These are phyloP conservation scores for Strobilomyces confusus DNA, from an alignment of 768 basidiomycete species.

Conservation along the genomic window DNA sequence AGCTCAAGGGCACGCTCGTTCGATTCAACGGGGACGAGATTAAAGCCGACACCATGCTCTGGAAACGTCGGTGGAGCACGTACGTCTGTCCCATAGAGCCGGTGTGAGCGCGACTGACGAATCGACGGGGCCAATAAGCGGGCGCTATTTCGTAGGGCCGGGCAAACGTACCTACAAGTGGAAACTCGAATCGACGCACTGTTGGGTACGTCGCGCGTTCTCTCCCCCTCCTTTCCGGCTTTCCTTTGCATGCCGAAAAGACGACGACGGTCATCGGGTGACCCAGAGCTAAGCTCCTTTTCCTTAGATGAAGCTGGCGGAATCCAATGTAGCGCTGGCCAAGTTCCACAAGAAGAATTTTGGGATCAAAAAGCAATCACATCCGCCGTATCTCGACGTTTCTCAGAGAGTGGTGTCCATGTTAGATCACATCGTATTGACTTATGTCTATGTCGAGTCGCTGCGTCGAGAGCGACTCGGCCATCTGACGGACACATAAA, in stretches of 20 bases:
- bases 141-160: conserved; percentile 31
- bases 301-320: conserved; percentile 15
- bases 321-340: conserved; percentile 10
- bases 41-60: conserved; percentile 21
- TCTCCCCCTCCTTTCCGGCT: background rate
- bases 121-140: conserved; percentile 13
- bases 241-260: background rate
- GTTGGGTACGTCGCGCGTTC: conserved; percentile 19
- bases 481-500: conserved; percentile 1
- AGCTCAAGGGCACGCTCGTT: conserved; percentile 25
- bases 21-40: conserved; percentile 30
- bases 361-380: conserved; percentile 18
- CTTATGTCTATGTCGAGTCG: conserved; percentile 27
- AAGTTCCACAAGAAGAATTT: conserved; percentile 26
- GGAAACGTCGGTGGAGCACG: conserved; percentile 22
- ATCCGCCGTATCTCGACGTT: conserved; percentile 26
- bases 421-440: conserved; percentile 27
- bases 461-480: conserved; percentile 21
- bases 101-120: background rate
- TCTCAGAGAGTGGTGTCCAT: conserved; percentile 18
- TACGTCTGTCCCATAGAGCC: conserved; percentile 5
- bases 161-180: conserved; percentile 32
- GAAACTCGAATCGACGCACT: conserved; percentile 27
- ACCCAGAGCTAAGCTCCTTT: background rate
- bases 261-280: too few species aligned